phyloP scores from a whole-genome alignment of 108 stramenopile species.

The Mediolabrus comicus region DNA sequence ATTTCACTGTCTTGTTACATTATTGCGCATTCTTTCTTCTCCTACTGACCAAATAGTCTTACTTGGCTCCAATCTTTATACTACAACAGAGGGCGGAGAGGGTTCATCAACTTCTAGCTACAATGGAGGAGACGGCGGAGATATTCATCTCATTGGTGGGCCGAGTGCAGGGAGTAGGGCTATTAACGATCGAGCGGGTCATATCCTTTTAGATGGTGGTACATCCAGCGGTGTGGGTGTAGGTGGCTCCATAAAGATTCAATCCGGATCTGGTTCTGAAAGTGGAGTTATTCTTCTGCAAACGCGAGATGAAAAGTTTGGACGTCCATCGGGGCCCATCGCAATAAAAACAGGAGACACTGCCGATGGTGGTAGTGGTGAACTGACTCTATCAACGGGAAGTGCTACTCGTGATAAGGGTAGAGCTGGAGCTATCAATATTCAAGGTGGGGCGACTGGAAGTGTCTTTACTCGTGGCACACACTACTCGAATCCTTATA shows the following conservation, averaged over 20 bases:
- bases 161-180: background rate
- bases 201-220: slow-evolving; percentile 13
- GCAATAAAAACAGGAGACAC: slow-evolving; percentile 12
- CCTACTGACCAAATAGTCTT: background rate
- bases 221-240: background rate
- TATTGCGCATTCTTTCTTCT: background rate
- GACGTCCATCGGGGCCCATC: slow-evolving; percentile 10
- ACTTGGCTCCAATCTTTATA: background rate
- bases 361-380: background rate
- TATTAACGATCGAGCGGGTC: slow-evolving; percentile 14
- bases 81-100: slow-evolving; percentile 9
- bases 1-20: background rate
- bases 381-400: slow-evolving; percentile 12
- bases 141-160: slow-evolving; percentile 16
- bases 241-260: slow-evolving; percentile 4
- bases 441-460: slow-evolving; percentile 15
- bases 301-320: background rate
- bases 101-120: slow-evolving; percentile 1
- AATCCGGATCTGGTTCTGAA: background rate
- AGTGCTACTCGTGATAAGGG: slow-evolving; percentile 9
- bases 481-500: background rate
- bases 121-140: slow-evolving; percentile 21
- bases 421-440: slow-evolving; percentile 1
- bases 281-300: slow-evolving; percentile 6
- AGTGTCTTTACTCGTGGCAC: background rate